Evolutionary conservation across 352 stramenopile species (phyloP).

Genomic region (Phytopythium kandeliae): DNA sequence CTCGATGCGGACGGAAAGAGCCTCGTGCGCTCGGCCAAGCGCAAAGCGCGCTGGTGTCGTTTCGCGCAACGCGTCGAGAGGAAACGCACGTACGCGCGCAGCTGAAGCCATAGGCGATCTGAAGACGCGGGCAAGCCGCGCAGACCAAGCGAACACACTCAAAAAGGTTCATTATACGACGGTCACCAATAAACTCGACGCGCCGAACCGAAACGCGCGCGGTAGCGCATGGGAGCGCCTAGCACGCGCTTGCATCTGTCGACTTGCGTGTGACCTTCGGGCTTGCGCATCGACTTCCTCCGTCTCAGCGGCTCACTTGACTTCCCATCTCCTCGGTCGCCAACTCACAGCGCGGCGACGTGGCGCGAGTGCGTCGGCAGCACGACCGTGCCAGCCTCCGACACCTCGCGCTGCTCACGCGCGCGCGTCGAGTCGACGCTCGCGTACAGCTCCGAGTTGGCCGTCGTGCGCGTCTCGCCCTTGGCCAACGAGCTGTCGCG

Average conservation of each 20-base stretch:
- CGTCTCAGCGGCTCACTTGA: neutral
- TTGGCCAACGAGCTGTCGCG: conserved; percentile 19
- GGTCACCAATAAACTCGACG: neutral
- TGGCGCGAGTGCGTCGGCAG: neutral
- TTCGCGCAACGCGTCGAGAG: too few species aligned
- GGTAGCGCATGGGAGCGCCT: too few species aligned
- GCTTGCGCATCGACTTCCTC: neutral
- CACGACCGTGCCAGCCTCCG: conserved; percentile 7
- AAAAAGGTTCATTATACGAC: neutral
- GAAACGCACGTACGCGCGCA: too few species aligned
- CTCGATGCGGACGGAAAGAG: too few species aligned
- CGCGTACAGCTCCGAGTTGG: conserved; percentile 38
- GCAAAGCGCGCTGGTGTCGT: too few species aligned
- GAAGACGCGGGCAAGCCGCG: too few species aligned
- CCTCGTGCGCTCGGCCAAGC: too few species aligned
- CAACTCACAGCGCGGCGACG: conserved; percentile 3
- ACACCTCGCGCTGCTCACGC: conserved; percentile 4
- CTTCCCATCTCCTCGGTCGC: neutral
- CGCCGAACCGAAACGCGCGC: neutral
- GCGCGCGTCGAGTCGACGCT: conserved; percentile 26
- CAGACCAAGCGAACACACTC: too few species aligned
- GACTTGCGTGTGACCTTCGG: neutral
- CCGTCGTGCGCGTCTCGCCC: conserved; percentile 26
- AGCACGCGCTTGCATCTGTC: neutral
- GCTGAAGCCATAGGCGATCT: too few species aligned